A percentile compares a stretch with the other conserved stretches of the same genome.
Conservation (phyloP, 176 grass and related monocot genomes). For the Dactylis glomerata region DNA sequence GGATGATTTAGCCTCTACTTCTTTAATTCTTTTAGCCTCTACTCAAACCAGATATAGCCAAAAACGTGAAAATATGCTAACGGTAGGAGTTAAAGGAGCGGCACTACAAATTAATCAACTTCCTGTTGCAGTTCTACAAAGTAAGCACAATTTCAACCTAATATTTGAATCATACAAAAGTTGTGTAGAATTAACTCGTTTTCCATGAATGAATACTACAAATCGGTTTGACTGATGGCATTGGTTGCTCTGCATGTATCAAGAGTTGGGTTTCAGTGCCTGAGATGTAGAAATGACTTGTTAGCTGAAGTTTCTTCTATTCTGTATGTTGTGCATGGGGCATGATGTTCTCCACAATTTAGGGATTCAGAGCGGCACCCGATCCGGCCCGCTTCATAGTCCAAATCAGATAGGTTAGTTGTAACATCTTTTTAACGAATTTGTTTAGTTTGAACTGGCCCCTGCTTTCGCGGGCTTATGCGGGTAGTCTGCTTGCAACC, state of each 20-base stretch:
- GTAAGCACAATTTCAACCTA: background rate
- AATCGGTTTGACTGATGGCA: background rate
- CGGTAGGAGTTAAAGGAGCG: background rate
- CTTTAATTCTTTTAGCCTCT: background rate
- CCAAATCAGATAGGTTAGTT: no score
- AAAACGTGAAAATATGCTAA: background rate
- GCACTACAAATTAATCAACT: background rate
- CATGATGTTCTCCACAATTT: background rate
- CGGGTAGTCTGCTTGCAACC: no score
- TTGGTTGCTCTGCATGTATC: background rate
- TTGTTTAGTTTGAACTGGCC: no score
- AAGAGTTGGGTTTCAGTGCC: background rate
- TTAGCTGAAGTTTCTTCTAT: background rate
- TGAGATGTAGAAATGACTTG: background rate
- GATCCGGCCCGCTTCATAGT: no score
- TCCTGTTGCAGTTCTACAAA: no score
- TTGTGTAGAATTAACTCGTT: background rate
- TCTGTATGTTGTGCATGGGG: background rate
- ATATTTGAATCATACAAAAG: background rate
- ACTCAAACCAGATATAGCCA: background rate
- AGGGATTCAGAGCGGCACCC: no score
- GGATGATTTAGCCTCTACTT: no score
- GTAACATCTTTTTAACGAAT: no score
- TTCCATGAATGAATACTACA: background rate
- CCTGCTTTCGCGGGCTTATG: no score